Conservation (phyloP, 2,329 filamentous ascomycete species). For the Aspergillus piperis region DNA sequence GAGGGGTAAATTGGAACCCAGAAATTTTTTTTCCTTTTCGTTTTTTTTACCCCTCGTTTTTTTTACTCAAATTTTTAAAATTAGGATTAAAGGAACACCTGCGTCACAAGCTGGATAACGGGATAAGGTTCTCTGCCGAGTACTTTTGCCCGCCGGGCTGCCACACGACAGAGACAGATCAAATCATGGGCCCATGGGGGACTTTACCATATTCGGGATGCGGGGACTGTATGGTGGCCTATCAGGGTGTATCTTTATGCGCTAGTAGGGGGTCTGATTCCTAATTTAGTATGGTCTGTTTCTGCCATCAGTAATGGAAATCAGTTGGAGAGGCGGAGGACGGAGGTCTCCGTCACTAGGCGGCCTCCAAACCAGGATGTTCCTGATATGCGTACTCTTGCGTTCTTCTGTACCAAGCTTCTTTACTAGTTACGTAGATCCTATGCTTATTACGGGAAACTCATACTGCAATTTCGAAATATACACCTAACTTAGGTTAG, state of each 20-base stretch:
- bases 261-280: background rate
- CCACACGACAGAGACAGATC: background rate
- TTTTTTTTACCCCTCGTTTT: background rate
- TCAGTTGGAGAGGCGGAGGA: background rate
- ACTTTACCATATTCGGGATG: background rate
- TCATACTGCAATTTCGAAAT: no score
- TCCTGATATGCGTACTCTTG: background rate
- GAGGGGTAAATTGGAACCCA: constrained; percentile 15
- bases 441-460: no score
- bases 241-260: background rate
- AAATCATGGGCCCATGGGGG: background rate
- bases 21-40: background rate
- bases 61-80: background rate
- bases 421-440: no score
- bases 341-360: background rate
- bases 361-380: background rate
- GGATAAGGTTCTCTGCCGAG: constrained; percentile 1
- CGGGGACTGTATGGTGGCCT: background rate
- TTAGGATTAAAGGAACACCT: background rate
- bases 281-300: background rate
- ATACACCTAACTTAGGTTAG: no score
- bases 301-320: background rate
- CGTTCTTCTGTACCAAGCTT: no score
- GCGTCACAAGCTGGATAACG: constrained; percentile 3
- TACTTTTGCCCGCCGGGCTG: background rate